Percentiles rank a stretch among this genome's conserved stretches.
These are phyloP conservation scores for Scenedesmus sp. DNA, from an alignment of 163 green algal species.

Conservation along the genomic window DNA sequence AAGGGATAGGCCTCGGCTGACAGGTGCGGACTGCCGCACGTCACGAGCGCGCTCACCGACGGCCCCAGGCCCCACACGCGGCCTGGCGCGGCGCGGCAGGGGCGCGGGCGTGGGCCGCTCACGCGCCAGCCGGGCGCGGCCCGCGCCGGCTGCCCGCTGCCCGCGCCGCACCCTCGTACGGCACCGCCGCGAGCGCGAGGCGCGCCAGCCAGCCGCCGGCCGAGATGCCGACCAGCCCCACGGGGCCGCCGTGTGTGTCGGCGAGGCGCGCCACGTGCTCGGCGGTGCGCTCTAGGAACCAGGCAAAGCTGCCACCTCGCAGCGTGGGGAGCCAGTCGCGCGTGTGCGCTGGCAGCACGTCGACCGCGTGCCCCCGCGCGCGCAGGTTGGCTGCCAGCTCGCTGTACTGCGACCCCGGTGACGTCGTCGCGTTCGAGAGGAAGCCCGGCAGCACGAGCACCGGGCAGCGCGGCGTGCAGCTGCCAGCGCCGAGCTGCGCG, in stretches of 20 bases:
- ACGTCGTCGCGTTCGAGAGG: constrained; percentile 32
- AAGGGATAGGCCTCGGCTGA: constrained; percentile 50
- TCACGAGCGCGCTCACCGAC: constrained; percentile 43
- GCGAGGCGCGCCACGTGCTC: constrained; percentile 29
- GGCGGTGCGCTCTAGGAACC: constrained; percentile 39
- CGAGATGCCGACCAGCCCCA: constrained; percentile 42
- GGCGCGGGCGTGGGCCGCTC: too few species aligned
- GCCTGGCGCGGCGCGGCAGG: too few species aligned
- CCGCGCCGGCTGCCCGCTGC: too few species aligned
- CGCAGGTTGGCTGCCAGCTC: constrained; percentile 27
- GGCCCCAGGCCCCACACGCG: constrained; percentile 13
- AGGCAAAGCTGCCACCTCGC: constrained; percentile 39
- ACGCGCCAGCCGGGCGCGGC: too few species aligned
- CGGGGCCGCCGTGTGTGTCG: constrained; percentile 1
- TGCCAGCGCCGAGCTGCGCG: too few species aligned
- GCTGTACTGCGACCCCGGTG: neutral
- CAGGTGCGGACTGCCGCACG: constrained; percentile 41
- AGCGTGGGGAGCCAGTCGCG: constrained; percentile 49
- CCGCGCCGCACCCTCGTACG: constrained; percentile 41
- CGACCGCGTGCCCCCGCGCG: constrained; percentile 27
- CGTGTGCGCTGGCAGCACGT: constrained; percentile 34
- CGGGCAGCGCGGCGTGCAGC: constrained; percentile 15
- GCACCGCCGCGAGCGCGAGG: constrained; percentile 31
- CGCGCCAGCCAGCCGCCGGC: constrained; percentile 49
- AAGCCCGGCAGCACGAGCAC: constrained; percentile 40